Evolutionary conservation across 106 monocot genomes (phyloP).

Genomic region (Acorus gramineus): DNA sequence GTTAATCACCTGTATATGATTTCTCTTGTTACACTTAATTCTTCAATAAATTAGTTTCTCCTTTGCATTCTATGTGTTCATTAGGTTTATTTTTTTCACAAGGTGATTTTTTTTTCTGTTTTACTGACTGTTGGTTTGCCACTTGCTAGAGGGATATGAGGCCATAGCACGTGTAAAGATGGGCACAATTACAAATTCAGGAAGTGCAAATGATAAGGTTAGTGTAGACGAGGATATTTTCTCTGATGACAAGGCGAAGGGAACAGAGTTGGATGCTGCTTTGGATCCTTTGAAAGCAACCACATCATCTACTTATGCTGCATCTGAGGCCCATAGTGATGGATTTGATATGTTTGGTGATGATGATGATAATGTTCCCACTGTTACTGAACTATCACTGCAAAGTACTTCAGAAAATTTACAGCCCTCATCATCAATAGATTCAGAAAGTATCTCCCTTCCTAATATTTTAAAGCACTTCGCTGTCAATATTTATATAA

Average conservation of each 20-base stretch:
- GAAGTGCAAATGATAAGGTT: background rate
- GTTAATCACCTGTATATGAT: too few relatives aligned
- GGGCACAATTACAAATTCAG: conserved; percentile 18
- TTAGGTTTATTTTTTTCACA: too few relatives aligned
- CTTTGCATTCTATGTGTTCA: too few relatives aligned
- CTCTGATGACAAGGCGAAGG: conserved; percentile 11
- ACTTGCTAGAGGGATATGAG: conserved; percentile 64
- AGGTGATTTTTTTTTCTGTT: too few relatives aligned
- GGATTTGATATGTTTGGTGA: conserved; percentile 87
- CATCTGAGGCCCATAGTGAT: conserved; percentile 35
- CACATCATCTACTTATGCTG: conserved; percentile 12
- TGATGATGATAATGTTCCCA: conserved; percentile 39
- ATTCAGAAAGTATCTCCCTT: conserved; percentile 22
- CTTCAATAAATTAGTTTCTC: too few relatives aligned
- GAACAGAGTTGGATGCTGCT: conserved; percentile 16
- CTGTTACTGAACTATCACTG: conserved; percentile 10
- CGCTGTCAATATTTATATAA: too few relatives aligned
- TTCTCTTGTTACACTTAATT: too few relatives aligned
- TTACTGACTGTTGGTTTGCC: background rate
- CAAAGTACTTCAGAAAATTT: conserved; percentile 17
- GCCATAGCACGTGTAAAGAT: conserved; percentile 41
- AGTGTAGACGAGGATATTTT: conserved; percentile 11
- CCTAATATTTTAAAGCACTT: too few relatives aligned
- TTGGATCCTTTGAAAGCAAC: conserved; percentile 16
- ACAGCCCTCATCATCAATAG: conserved; percentile 4